Conservation (phyloP, 202 grass and related monocot species). For the Elaeis oleifera region DNA sequence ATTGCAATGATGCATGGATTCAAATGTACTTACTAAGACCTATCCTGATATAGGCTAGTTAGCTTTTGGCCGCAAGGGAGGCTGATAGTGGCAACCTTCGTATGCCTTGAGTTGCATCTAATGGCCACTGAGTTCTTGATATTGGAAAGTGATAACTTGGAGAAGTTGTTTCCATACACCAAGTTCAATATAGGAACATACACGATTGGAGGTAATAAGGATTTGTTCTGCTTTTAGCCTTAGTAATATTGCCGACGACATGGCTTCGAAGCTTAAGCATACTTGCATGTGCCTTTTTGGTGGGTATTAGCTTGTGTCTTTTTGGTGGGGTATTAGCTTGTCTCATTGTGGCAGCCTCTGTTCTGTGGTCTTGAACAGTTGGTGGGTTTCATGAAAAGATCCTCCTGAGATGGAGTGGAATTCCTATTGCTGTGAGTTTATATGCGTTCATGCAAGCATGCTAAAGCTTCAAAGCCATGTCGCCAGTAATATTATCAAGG, state of each 20-base stretch:
- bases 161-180: slow-evolving; percentile 61
- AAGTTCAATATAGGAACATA: slow-evolving; percentile 39
- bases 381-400: slow-evolving; percentile 62
- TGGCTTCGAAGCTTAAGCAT: slow-evolving; percentile 71
- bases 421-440: slow-evolving; percentile 70
- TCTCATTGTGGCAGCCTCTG: slow-evolving; percentile 46
- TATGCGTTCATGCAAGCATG: slow-evolving; percentile 66
- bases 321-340: slow-evolving; percentile 71
- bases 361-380: slow-evolving; percentile 55
- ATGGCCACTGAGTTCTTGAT: slow-evolving; percentile 77
- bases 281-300: slow-evolving; percentile 57
- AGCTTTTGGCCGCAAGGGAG: slow-evolving; percentile 65
- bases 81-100: slow-evolving; percentile 46
- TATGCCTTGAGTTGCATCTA: slow-evolving; percentile 86
- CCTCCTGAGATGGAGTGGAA: slow-evolving; percentile 42
- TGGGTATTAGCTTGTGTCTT: no score
- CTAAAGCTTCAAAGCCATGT: slow-evolving; percentile 81
- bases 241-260: slow-evolving; percentile 73
- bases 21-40: slow-evolving; percentile 52
- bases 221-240: slow-evolving; percentile 55
- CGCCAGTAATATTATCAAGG: slow-evolving; percentile 57
- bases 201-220: slow-evolving; percentile 63
- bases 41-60: slow-evolving; percentile 84
- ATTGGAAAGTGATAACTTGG: slow-evolving; percentile 85
- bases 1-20: slow-evolving; percentile 79